Conservation (phyloP, 2,329 filamentous ascomycete species). For the Penicillium crustosum region DNA sequence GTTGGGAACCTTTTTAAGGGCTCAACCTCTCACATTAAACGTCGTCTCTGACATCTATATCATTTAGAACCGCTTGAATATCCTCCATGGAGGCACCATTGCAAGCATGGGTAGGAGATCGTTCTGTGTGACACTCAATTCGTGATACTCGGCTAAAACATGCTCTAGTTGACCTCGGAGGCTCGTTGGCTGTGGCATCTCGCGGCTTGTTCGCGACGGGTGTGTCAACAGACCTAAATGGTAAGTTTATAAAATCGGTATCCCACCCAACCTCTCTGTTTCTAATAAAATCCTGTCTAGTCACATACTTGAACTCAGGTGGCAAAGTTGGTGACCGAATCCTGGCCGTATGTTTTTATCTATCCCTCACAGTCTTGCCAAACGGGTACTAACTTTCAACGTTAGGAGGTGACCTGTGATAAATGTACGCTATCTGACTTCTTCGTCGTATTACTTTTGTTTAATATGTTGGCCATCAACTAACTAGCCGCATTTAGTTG, state of each 20-base stretch:
- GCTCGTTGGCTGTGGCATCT: constrained; percentile 65
- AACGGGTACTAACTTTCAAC: constrained; percentile 18
- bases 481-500: constrained; percentile 47
- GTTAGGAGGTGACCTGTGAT: constrained; percentile 61
- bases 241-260: constrained; percentile 31
- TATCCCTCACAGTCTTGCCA: not conserved
- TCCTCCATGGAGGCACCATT: constrained; percentile 67
- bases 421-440: constrained; percentile 53
- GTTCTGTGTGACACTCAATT: not conserved
- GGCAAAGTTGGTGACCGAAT: constrained; percentile 63
- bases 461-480: not conserved
- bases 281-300: constrained; percentile 31
- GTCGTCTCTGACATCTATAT: constrained; percentile 1
- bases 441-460: not conserved
- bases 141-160: not conserved
- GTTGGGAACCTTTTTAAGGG: not conserved
- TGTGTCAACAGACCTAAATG: constrained; percentile 65
- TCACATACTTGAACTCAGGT: constrained; percentile 64
- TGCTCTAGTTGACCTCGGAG: constrained; percentile 60
- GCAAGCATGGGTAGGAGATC: constrained; percentile 55
- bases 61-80: constrained; percentile 61
- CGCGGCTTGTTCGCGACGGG: constrained; percentile 65
- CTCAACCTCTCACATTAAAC: too few species aligned
- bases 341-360: constrained; percentile 46
- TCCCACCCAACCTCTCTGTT: not conserved